Evolutionary conservation across 805 yeast species (phyloP).

Genomic region (Wickerhamomyces bisporus): DNA sequence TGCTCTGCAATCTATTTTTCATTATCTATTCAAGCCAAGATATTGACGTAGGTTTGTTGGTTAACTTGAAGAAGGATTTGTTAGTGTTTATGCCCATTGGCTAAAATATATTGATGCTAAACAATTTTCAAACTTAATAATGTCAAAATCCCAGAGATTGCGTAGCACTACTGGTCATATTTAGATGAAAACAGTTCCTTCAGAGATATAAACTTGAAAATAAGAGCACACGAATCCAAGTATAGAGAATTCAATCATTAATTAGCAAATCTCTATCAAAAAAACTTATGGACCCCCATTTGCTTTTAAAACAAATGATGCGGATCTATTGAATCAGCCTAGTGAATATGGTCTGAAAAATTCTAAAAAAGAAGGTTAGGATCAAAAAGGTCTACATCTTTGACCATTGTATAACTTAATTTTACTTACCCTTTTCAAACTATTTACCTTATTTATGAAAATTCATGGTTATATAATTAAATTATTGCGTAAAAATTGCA

Average conservation of each 20-base stretch:
- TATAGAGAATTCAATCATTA: conserved; percentile 80
- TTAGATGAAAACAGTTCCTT: conserved; percentile 47
- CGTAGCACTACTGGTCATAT: conserved; percentile 55
- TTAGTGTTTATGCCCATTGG: conserved; percentile 60
- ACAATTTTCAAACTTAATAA: conserved; percentile 43
- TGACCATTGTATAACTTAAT: too few species aligned
- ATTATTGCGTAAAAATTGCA: too few species aligned
- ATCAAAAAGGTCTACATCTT: conserved; percentile 8
- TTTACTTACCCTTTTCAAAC: too few species aligned
- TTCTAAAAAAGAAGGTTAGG: conserved; percentile 14
- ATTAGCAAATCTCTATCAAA: conserved; percentile 54
- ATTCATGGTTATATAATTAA: too few species aligned
- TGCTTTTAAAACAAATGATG: conserved; percentile 37
- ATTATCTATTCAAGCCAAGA: conserved; percentile 55
- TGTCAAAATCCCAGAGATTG: conserved; percentile 49
- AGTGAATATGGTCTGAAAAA: conserved; percentile 20
- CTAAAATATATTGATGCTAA: conserved; percentile 48
- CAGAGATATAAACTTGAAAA: conserved; percentile 52
- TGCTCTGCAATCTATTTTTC: conserved; percentile 64
- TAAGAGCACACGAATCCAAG: conserved; percentile 75
- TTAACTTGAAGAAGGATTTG: conserved; percentile 74
- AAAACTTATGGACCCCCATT: conserved; percentile 63
- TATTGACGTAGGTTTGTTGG: conserved; percentile 76
- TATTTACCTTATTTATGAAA: too few species aligned
- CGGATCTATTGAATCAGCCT: neutral